Conservation (phyloP, 2,329 filamentous ascomycete species). For the Aspergillus sp. region DNA sequence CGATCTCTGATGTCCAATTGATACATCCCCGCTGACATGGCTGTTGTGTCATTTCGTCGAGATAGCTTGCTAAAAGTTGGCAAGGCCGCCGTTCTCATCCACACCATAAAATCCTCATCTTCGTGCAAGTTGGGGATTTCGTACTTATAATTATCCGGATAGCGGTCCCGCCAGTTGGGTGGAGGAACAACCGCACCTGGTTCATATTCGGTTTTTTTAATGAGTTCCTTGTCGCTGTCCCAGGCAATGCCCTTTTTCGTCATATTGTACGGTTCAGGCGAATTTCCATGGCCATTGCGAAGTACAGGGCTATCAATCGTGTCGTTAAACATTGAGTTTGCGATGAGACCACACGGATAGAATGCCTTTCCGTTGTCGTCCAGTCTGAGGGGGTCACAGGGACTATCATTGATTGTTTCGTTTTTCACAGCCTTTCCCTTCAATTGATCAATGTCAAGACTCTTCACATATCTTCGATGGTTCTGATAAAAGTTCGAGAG, state of each 20-base stretch:
- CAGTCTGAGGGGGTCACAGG: constrained; percentile 72
- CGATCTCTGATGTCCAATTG: constrained; percentile 73
- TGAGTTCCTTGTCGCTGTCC: constrained; percentile 78
- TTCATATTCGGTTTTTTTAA: constrained; percentile 68
- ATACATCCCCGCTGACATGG: constrained; percentile 72
- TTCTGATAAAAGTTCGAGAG: constrained; percentile 99
- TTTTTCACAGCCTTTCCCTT: constrained; percentile 67
- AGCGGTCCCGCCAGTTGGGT: constrained; percentile 77
- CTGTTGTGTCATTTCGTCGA: constrained; percentile 70
- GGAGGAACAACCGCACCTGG: constrained; percentile 71
- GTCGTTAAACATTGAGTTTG: constrained; percentile 97
- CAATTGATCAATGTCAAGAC: constrained; percentile 79
- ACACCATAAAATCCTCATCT: constrained; percentile 89
- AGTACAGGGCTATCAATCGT: constrained; percentile 69
- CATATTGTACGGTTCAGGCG: constrained; percentile 69
- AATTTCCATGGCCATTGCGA: constrained; percentile 43
- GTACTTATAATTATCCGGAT: constrained; percentile 67
- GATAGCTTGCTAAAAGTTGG: constrained; percentile 95
- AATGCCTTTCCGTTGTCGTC: constrained; percentile 65
- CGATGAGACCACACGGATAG: constrained; percentile 93
- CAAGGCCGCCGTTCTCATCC: constrained; percentile 96
- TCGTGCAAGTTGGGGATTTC: constrained; percentile 70
- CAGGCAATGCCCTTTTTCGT: constrained; percentile 78
- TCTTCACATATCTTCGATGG: constrained; percentile 92
- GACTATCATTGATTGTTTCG: constrained; percentile 62